A percentile compares a stretch with the other conserved stretches of the same genome.
phyloP scores from a whole-genome alignment of 2,329 filamentous ascomycete genomes.

The Coniochaeta sp. region DNA sequence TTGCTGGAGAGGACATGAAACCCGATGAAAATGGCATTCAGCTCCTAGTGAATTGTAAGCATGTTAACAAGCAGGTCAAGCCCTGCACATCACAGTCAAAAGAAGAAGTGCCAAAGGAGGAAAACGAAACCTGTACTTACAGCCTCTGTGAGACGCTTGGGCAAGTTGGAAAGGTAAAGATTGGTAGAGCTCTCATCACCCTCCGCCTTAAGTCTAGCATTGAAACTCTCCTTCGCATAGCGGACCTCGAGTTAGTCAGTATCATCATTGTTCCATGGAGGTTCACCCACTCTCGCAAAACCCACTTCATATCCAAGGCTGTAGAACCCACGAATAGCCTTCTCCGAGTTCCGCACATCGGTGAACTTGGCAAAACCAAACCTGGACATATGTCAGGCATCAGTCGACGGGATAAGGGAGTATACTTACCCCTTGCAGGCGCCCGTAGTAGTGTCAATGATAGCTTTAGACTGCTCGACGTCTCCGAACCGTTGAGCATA shows the following conservation, averaged over 20 bases:
- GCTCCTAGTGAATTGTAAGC: conserved; percentile 44
- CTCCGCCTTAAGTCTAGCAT: conserved; percentile 94
- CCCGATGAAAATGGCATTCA: conserved; percentile 69
- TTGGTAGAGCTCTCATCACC: conserved; percentile 87
- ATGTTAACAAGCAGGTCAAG: conserved; percentile 1
- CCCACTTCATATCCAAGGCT: conserved; percentile 94
- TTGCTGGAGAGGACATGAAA: conserved; percentile 87
- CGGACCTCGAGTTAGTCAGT: conserved; percentile 4
- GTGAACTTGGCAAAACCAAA: conserved; percentile 97
- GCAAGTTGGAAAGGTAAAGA: conserved; percentile 95
- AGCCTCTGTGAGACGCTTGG: conserved; percentile 84
- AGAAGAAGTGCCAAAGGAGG: no score
- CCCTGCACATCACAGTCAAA: neutral
- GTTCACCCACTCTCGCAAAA: conserved; percentile 70
- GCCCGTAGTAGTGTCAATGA: conserved; percentile 88
- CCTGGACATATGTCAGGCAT: conserved; percentile 39
- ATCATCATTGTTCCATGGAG: conserved; percentile 3
- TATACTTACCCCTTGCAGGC: conserved; percentile 83
- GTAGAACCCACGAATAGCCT: conserved; percentile 93
- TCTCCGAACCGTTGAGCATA: conserved; percentile 86
- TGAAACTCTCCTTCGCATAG: conserved; percentile 76
- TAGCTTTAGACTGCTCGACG: conserved; percentile 96
- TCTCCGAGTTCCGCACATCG: conserved; percentile 80
- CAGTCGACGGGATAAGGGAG: neutral
- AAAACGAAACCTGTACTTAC: conserved; percentile 43